These are phyloP conservation scores for Clonostachys byssicola DNA, from an alignment of 2,329 filamentous ascomycete genomes.

Conservation along the genomic window DNA sequence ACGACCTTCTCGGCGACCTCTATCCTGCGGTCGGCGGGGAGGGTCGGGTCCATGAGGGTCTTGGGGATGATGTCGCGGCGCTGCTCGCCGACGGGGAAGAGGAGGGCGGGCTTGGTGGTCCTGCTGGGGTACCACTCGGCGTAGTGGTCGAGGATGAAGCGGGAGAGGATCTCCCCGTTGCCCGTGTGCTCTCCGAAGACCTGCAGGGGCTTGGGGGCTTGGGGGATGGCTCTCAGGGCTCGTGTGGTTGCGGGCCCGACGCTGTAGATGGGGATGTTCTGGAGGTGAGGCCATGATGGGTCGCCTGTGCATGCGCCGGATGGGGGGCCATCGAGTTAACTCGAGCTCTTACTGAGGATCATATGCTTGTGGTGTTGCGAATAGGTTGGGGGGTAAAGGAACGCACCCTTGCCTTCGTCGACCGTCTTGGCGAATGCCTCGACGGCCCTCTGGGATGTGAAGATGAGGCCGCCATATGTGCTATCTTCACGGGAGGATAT, in stretches of 20 bases:
- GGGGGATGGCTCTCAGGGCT: constrained; percentile 55
- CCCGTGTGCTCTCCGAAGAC: constrained; percentile 80
- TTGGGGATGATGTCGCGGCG: constrained; percentile 86
- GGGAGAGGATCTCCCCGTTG: constrained; percentile 75
- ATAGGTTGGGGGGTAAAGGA: constrained; percentile 21
- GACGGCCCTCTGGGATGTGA: constrained; percentile 80
- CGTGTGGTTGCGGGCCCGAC: constrained; percentile 79
- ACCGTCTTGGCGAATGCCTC: constrained; percentile 69
- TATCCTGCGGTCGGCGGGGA: constrained; percentile 50
- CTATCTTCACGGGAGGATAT: constrained; percentile 31
- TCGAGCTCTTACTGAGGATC: no score
- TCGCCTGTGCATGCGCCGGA: no score
- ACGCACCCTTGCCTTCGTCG: constrained; percentile 24
- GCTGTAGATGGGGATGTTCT: constrained; percentile 64
- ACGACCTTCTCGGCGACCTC: constrained; percentile 75
- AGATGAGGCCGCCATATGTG: constrained; percentile 72
- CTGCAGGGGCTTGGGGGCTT: constrained; percentile 42
- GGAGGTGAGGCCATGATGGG: constrained; percentile 17
- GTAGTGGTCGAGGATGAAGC: constrained; percentile 78
- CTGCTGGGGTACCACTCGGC: constrained; percentile 40
- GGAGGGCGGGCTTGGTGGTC: constrained; percentile 47
- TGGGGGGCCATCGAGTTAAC: no score
- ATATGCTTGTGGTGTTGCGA: no score
- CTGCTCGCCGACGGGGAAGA: constrained; percentile 90
- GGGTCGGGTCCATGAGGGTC: constrained; percentile 57